Evolutionary conservation across 805 yeast species (phyloP).

Genomic region (Nakazawaea siamensis): DNA sequence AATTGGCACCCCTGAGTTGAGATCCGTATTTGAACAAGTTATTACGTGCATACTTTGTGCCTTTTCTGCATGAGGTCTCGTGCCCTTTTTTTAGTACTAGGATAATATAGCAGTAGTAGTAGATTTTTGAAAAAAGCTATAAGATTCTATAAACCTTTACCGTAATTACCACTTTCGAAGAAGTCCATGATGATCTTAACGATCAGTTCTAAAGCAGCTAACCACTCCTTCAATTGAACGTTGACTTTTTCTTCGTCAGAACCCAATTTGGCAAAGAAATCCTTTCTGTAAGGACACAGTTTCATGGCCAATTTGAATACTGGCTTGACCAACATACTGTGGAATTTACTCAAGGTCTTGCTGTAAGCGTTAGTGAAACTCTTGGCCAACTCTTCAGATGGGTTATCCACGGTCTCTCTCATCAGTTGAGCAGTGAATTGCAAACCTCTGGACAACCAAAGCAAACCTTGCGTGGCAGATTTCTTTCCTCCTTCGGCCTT

Average conservation of each 20-base stretch:
- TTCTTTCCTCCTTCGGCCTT: slow-evolving; percentile 52
- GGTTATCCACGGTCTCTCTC: slow-evolving; percentile 65
- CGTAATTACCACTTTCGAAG: slow-evolving; percentile 74
- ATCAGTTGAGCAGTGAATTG: slow-evolving; percentile 87
- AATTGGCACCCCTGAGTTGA: no score
- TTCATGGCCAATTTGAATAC: slow-evolving; percentile 91
- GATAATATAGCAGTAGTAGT: neutral
- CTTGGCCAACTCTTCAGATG: slow-evolving; percentile 56
- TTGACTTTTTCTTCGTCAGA: slow-evolving; percentile 60
- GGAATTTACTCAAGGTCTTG: slow-evolving; percentile 75
- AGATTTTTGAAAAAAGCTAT: neutral
- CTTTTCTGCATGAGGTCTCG: neutral
- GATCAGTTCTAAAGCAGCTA: slow-evolving; percentile 64
- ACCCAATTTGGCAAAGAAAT: slow-evolving; percentile 77
- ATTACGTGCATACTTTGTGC: no score
- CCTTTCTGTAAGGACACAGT: slow-evolving; percentile 88
- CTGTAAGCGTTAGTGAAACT: slow-evolving; percentile 81
- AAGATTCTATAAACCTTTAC: slow-evolving; percentile 49
- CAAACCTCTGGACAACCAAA: slow-evolving; percentile 82
- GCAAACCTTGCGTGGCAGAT: slow-evolving; percentile 82
- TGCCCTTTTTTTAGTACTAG: no score
- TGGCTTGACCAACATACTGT: slow-evolving; percentile 75
- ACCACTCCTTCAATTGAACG: slow-evolving; percentile 64
- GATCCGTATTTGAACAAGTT: no score
- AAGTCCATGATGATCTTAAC: slow-evolving; percentile 69